phyloP scores from a whole-genome alignment of 192 early-diverging fungal species.

The Glomus cerebriforme region DNA sequence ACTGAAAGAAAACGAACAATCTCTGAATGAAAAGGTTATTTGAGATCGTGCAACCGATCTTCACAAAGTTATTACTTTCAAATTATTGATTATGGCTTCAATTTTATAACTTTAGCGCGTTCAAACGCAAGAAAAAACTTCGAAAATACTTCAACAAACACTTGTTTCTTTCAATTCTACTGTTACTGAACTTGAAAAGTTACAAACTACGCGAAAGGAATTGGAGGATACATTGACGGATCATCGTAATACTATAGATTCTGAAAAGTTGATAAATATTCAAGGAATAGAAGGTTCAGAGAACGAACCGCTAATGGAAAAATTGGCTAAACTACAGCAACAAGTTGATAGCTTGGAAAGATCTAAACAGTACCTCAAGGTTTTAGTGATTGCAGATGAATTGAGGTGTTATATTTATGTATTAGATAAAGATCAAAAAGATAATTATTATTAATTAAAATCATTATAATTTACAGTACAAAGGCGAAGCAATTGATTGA shows the following conservation, averaged over 20 bases:
- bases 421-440: slow-evolving; percentile 16
- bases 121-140: not conserved
- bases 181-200: slow-evolving; percentile 15
- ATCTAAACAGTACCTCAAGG: slow-evolving; percentile 47
- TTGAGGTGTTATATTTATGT: slow-evolving; percentile 39
- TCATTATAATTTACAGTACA: slow-evolving; percentile 26
- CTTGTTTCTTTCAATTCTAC: slow-evolving; percentile 13
- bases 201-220: slow-evolving; percentile 24
- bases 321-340: slow-evolving; percentile 37
- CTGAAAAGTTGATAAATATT: not conserved
- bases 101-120: not conserved
- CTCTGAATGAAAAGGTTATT: slow-evolving; percentile 36
- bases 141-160: not conserved
- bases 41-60: too few species aligned
- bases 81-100: not conserved
- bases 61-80: not conserved
- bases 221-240: slow-evolving; percentile 15
- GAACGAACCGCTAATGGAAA: slow-evolving; percentile 21
- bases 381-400: slow-evolving; percentile 43
- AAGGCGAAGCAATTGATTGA: slow-evolving; percentile 42
- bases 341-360: slow-evolving; percentile 38
- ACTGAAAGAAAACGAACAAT: slow-evolving; percentile 22
- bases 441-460: not conserved
- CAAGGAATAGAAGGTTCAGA: not conserved
- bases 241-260: not conserved